Evolutionary conservation across 257 asterid genomes (phyloP).

Genomic region (Rhazya stricta): DNA sequence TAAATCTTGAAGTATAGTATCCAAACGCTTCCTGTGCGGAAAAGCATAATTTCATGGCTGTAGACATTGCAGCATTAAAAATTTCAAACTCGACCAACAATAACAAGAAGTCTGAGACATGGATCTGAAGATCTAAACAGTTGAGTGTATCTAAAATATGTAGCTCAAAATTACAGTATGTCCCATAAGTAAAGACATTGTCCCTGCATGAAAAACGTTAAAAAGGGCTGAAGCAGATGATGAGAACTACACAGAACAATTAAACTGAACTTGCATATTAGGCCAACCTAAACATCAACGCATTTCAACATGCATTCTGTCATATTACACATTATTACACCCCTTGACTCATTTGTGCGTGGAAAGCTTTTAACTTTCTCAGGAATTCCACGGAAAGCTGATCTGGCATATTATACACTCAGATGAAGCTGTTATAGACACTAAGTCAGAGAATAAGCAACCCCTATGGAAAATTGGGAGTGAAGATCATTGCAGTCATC

Average conservation of each 20-base stretch:
- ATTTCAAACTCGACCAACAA: conserved; percentile 8
- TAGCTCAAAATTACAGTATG: background rate
- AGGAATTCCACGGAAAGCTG: background rate
- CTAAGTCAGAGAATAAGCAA: background rate
- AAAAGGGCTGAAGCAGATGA: background rate
- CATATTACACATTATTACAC: background rate
- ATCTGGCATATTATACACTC: background rate
- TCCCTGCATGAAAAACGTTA: background rate
- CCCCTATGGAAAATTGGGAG: background rate
- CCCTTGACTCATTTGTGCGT: background rate
- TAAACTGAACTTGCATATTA: background rate
- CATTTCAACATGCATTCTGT: background rate
- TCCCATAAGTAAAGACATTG: background rate
- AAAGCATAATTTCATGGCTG: conserved; percentile 5
- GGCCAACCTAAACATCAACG: background rate
- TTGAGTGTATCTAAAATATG: background rate
- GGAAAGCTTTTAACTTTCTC: background rate
- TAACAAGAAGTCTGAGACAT: background rate
- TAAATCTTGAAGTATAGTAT: conserved; percentile 77
- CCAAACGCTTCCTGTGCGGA: conserved; percentile 72
- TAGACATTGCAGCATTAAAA: background rate
- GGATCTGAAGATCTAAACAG: background rate
- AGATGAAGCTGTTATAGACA: background rate
- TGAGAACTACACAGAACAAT: background rate
- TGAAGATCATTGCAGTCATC: background rate